Percentiles rank a stretch among this genome's conserved stretches.
These are phyloP conservation scores for Lichtheimia ramosa DNA, from an alignment of 371 early-diverging fungal genomes.

Conservation along the genomic window DNA sequence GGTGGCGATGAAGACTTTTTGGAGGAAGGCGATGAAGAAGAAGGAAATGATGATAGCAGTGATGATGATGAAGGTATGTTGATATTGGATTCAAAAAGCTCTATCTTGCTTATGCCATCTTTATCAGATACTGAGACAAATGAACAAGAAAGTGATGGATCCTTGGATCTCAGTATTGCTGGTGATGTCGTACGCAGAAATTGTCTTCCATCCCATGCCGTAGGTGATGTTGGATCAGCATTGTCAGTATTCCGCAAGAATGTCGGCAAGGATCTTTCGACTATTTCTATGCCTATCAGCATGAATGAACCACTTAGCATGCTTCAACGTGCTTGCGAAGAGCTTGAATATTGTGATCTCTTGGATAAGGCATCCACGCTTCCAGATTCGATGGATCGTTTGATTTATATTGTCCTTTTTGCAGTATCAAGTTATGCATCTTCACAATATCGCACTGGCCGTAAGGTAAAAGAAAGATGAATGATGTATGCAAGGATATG, in stretches of 20 bases:
- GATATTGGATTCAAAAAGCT: background rate
- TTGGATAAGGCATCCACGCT: constrained; percentile 71
- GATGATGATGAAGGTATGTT: constrained; percentile 28
- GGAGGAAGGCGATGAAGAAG: constrained; percentile 21
- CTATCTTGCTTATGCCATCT: background rate
- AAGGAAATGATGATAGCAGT: constrained; percentile 13
- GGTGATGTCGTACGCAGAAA: constrained; percentile 48
- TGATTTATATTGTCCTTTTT: constrained; percentile 80
- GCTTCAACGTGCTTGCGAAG: constrained; percentile 86
- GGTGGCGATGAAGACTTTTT: constrained; percentile 34
- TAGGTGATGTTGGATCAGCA: constrained; percentile 74
- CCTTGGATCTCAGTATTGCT: constrained; percentile 11
- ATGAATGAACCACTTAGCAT: constrained; percentile 92
- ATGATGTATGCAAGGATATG: background rate
- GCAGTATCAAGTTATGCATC: constrained; percentile 85
- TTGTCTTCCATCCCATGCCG: constrained; percentile 67
- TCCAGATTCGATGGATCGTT: constrained; percentile 69
- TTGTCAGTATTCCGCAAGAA: constrained; percentile 86
- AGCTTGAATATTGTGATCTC: constrained; percentile 82
- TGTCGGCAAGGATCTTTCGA: constrained; percentile 91
- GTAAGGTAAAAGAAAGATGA: constrained; percentile 53
- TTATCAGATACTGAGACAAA: constrained; percentile 5
- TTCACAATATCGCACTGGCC: constrained; percentile 75
- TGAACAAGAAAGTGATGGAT: constrained; percentile 7
- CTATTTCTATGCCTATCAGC: constrained; percentile 89